These are phyloP conservation scores for Linnemannia elongata DNA, from an alignment of 192 early-diverging fungal genomes.

Conservation along the genomic window DNA sequence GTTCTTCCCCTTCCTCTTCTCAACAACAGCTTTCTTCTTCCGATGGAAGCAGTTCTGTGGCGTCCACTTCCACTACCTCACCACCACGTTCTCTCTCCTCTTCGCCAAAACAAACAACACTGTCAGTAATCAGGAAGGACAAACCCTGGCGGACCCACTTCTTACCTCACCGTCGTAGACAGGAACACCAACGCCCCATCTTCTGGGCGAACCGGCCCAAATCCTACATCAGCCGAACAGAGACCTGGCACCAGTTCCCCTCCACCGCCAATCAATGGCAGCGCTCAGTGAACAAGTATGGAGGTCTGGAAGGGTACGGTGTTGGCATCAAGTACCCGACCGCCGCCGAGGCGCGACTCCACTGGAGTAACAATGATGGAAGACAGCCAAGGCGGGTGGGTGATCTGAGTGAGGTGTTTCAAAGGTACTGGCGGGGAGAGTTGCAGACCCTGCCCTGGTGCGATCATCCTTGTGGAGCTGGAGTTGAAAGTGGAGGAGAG, in stretches of 20 bases:
- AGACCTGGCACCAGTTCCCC: conserved; percentile 91
- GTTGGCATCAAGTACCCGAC: conserved; percentile 73
- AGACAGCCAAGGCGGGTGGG: conserved; percentile 62
- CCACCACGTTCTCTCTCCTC: neutral
- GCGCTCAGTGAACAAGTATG: conserved; percentile 28
- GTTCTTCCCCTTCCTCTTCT: conserved; percentile 73
- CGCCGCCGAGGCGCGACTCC: conserved; percentile 68
- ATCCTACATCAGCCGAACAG: conserved; percentile 88
- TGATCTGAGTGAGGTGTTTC: conserved; percentile 84
- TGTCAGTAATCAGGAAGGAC: neutral
- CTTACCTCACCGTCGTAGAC: conserved; percentile 69
- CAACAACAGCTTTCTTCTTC: neutral
- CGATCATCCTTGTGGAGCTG: conserved; percentile 57
- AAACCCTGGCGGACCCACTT: conserved; percentile 68
- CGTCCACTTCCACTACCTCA: neutral
- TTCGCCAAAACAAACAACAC: neutral
- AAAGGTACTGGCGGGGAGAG: conserved; percentile 80
- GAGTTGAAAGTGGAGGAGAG: neutral
- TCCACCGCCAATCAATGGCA: neutral
- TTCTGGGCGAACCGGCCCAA: conserved; percentile 97
- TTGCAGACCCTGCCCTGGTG: conserved; percentile 92
- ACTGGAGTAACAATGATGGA: conserved; percentile 71
- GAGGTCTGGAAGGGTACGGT: conserved; percentile 75
- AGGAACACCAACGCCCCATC: conserved; percentile 94
- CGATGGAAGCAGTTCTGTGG: neutral